Evolutionary conservation across 176 grass and related monocot genomes (phyloP), one percentile per base, ranked within the genome.

Genomic region (Oryza australiensis): DNA sequence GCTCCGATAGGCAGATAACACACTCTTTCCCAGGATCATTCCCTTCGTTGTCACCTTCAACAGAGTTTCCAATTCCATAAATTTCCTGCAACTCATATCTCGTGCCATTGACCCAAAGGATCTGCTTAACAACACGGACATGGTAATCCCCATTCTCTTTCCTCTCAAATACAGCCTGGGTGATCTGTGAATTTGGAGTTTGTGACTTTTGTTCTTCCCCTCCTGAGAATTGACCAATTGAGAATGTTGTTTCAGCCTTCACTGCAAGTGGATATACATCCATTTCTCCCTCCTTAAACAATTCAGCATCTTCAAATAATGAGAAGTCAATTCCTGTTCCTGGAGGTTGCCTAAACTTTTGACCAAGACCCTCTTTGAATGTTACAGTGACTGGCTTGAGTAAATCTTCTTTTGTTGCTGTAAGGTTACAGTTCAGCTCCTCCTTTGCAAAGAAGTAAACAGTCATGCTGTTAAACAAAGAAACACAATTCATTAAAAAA

Each of bases 21-120:
- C 90, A 92, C 65, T 92, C 90, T 86, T 89, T 89, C 43, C 91
- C 91, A 69, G 91, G 76, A 64, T 89, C 87, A 89, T 87, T 92
- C 16, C 49, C 80, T 37, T 92, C 84, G 74, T 23, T 77, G 41
- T 87, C 87, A 75, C 80, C 80, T 64, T 87, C 90, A 80, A 87
- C 84, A 22, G 90, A 88, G 74, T 92, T 89, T 10, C 84, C 91
- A 80, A 89, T 93, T 22, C 87, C 87, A 78, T 89, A 89, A 62
- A 93, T 93, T 77, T 92, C 90, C 62, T 92, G 86, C 79, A 92
- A 75, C 30, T 89, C 83, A 48, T 92, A 93, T 66, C 74, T 86
- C 2, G 46, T 82, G 53, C 67, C 69, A 77, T 87, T 93, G 24
- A 89, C 87, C 87, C 87, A 89, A 38, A 93, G 74, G 45, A 89